These are phyloP conservation scores for Colletotrichum salicis DNA, from an alignment of 2,329 filamentous ascomycete species.

Conservation along the genomic window DNA sequence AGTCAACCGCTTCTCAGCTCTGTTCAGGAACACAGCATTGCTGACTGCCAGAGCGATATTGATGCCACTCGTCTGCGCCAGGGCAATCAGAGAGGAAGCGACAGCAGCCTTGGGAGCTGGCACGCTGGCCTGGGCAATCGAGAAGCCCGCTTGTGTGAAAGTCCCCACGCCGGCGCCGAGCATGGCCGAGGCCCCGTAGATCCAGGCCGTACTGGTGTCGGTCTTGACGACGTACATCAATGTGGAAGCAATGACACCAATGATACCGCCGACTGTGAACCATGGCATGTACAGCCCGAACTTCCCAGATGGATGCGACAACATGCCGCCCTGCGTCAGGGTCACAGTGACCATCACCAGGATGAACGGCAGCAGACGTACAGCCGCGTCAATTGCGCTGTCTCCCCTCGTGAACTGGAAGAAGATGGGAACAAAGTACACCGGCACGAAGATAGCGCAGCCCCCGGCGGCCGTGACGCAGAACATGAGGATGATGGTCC, in stretches of 20 bases:
- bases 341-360: constrained; percentile 43
- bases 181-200: constrained; percentile 50
- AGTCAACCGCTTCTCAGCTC: constrained; percentile 40
- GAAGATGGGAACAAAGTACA: constrained; percentile 62
- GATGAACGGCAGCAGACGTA: constrained; percentile 54
- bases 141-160: constrained; percentile 46
- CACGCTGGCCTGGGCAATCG: constrained; percentile 23
- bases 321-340: constrained; percentile 40
- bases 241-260: constrained; percentile 48
- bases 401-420: constrained; percentile 60
- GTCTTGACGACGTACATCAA: constrained; percentile 46
- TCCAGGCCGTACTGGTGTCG: constrained; percentile 37
- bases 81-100: constrained; percentile 15
- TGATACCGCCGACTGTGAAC: constrained; percentile 49
- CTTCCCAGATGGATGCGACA: constrained; percentile 32
- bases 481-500: constrained; percentile 23
- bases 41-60: constrained; percentile 26
- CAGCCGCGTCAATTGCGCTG: constrained; percentile 49
- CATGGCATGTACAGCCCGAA: constrained; percentile 51
- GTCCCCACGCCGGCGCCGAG: constrained; percentile 52
- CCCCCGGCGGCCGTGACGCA: constrained; percentile 17
- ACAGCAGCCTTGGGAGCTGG: constrained; percentile 16
- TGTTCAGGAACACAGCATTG: constrained; percentile 46
- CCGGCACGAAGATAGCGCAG: constrained; percentile 38
- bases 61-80: constrained; percentile 31